Base-by-base conservation (phyloP, 345 rosid genomes). In the Hevea brasiliensis region DNA sequence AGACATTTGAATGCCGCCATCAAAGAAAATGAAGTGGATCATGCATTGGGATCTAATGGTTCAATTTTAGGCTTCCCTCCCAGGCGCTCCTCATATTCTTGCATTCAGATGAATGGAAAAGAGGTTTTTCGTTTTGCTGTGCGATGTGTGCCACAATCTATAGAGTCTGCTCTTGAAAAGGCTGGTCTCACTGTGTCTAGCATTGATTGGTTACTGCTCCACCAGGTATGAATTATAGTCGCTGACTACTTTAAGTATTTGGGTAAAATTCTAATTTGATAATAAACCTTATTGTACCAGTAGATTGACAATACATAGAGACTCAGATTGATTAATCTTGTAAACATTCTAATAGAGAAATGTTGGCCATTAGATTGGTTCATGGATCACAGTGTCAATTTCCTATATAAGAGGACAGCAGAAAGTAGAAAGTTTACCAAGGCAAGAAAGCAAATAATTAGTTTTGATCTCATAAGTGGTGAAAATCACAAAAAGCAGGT, bases 61-160 rank as follows among this genome's bases (percentile, higher is more conserved):
- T 88, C 97, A 3, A 81, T 71, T 0, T 48, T 74, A 45, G 86
- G 74, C 72, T 92, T 95, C 79, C 92, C 98, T 72, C 96, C 91
- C 0, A 81, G 50, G 42, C 86, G 27, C 17, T 58, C 87, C 27
- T 87, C 92, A 5, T 87, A 91, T 82, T 86, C 96, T 12, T 80
- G 85, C 78, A 82, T 91, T 79, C 89, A 89, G 48, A 95, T 91
- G 97, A 92, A 92, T 60, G 99, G 98, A 7, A 85, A 89, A 81
- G 98, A 95, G 84, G 99, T 92, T 35, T 92, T 90, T 69, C 96
- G 96, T 70, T 95, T 95, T 83, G 99, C 96, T 13, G 89, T 84
- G 23, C 86, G 83, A 79, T 81, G 84, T 50, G 98, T 95, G 76
- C 99, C 99, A 13, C 96, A 89, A 76, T 81, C 97, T 27, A 86